Evolutionary conservation across 2,329 filamentous ascomycete species (phyloP).

Genomic region (Epicoccum sorghinum): DNA sequence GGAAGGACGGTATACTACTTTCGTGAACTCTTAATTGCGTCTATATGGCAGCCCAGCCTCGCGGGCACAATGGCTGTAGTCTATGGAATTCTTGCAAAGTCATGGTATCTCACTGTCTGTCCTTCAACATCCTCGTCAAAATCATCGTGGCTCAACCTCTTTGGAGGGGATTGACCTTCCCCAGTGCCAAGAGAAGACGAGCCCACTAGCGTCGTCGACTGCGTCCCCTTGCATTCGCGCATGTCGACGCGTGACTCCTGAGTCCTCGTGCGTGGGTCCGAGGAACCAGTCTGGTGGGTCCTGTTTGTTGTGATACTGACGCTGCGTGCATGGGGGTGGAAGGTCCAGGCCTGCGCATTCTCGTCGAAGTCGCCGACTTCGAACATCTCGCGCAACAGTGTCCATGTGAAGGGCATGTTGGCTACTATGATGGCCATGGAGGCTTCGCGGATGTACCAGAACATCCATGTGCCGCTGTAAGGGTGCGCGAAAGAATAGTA

Average conservation of each 20-base stretch:
- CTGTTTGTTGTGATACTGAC: slow-evolving; percentile 29
- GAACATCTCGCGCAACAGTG: slow-evolving; percentile 57
- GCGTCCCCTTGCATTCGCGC: slow-evolving; percentile 15
- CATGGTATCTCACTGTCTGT: neutral
- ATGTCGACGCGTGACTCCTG: slow-evolving; percentile 13
- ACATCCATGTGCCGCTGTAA: slow-evolving; percentile 36
- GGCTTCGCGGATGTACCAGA: slow-evolving; percentile 42
- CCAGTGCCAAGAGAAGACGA: slow-evolving; percentile 18
- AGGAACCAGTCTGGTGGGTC: slow-evolving; percentile 15
- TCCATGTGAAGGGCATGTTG: slow-evolving; percentile 60
- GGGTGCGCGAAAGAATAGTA: slow-evolving; percentile 47
- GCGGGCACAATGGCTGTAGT: neutral
- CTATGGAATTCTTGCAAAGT: neutral
- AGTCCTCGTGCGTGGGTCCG: slow-evolving; percentile 13
- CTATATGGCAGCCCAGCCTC: no score
- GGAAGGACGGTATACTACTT: no score
- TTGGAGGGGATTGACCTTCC: neutral
- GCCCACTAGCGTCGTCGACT: slow-evolving; percentile 23
- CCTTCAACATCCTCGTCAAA: neutral
- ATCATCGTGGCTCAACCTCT: slow-evolving; percentile 8
- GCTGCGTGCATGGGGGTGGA: slow-evolving; percentile 35
- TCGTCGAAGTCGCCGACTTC: slow-evolving; percentile 43
- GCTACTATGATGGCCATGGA: slow-evolving; percentile 52
- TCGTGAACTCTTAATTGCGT: no score
- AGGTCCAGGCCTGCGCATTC: slow-evolving; percentile 33